phyloP scores from a whole-genome alignment of 2,329 filamentous ascomycete genomes.

The Penicillium capsulatum region DNA sequence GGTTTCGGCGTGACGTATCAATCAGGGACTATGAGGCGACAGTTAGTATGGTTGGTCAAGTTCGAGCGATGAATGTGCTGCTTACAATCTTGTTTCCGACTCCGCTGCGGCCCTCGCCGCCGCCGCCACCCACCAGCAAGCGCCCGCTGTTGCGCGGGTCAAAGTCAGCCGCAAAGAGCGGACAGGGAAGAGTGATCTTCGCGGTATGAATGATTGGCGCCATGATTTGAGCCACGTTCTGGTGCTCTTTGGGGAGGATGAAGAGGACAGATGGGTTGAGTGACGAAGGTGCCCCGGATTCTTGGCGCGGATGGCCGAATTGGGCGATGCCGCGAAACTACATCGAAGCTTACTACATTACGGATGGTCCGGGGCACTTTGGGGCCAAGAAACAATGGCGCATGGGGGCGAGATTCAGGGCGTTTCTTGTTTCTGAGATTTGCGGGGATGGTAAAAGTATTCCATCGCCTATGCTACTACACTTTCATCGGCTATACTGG shows the following conservation, averaged over 20 bases:
- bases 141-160: constrained; percentile 72
- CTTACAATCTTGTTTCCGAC: constrained; percentile 82
- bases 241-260: constrained; percentile 3
- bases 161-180: constrained; percentile 83
- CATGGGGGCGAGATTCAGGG: too few species aligned
- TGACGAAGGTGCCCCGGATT: constrained; percentile 24
- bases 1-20: constrained; percentile 62
- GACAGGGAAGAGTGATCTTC: constrained; percentile 70
- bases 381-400: background rate
- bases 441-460: too few species aligned
- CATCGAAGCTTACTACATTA: background rate
- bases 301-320: constrained; percentile 26
- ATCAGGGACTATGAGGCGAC: constrained; percentile 58
- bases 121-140: constrained; percentile 80
- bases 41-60: constrained; percentile 4
- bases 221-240: constrained; percentile 25
- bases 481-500: too few species aligned
- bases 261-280: constrained; percentile 24
- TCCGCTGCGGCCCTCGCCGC: constrained; percentile 74
- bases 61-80: constrained; percentile 13
- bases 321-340: constrained; percentile 12
- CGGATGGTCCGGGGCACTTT: too few species aligned
- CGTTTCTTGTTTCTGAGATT: too few species aligned
- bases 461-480: too few species aligned
- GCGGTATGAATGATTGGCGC: constrained; percentile 45